These are phyloP conservation scores for Plasmodium adleri DNA, from an alignment of 169 alveolate genomes.

Conservation along the genomic window DNA sequence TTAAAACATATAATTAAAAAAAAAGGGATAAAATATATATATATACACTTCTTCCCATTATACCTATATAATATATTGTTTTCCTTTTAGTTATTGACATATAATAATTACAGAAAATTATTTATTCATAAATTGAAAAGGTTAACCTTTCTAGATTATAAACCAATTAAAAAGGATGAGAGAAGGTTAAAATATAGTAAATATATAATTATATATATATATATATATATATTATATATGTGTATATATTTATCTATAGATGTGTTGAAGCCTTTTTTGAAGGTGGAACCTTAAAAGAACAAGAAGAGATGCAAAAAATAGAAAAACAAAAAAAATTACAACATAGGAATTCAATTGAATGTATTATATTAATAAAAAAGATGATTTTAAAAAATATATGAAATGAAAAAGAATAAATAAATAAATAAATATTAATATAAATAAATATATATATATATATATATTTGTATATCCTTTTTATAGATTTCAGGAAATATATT, in stretches of 20 bases:
- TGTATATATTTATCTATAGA: slow-evolving; percentile 6
- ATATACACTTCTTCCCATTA: not conserved
- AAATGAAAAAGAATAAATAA: not conserved
- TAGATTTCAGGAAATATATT: slow-evolving; percentile 69
- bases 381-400: not conserved
- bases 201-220: not conserved
- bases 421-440: not conserved
- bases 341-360: slow-evolving; percentile 56
- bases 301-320: slow-evolving; percentile 54
- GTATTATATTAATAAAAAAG: slow-evolving; percentile 10
- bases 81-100: slow-evolving; percentile 32
- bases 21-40: not conserved
- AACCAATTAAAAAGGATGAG: slow-evolving; percentile 64
- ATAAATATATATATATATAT: not conserved
- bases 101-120: slow-evolving; percentile 54
- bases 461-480: not conserved
- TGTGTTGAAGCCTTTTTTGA: slow-evolving; percentile 71
- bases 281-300: slow-evolving; percentile 37
- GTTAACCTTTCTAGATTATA: slow-evolving; percentile 60
- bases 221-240: not conserved
- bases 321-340: slow-evolving; percentile 31
- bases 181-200: slow-evolving; percentile 29
- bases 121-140: slow-evolving; percentile 39
- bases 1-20: not conserved
- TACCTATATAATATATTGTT: slow-evolving; percentile 9